These are phyloP conservation scores for Xylariaceae sp. DNA, from an alignment of 2,329 filamentous ascomycete genomes.

Conservation along the genomic window DNA sequence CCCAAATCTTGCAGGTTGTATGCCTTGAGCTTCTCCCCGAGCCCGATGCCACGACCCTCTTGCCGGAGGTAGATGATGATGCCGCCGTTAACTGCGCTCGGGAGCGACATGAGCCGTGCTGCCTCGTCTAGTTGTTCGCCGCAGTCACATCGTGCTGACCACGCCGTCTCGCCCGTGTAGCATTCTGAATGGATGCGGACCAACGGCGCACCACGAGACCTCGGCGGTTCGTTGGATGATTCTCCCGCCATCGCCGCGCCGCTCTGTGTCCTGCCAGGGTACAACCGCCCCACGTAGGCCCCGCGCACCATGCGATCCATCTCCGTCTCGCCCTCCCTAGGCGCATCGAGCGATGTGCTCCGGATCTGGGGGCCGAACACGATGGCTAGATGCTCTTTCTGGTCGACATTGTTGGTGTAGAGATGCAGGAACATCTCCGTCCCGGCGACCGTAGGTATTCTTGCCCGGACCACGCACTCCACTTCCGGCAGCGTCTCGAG, in stretches of 20 bases:
- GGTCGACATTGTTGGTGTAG: conserved; percentile 88
- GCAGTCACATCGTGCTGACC: conserved; percentile 96
- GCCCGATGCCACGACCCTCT: conserved; percentile 90
- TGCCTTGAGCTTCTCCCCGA: conserved; percentile 93
- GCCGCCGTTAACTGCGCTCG: conserved; percentile 61
- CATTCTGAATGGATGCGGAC: conserved; percentile 97
- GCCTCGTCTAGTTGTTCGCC: conserved; percentile 97
- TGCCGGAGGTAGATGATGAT: conserved; percentile 95
- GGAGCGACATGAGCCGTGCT: conserved; percentile 83
- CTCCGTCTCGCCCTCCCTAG: conserved; percentile 73
- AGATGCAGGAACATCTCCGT: conserved; percentile 97
- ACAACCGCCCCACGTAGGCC: conserved; percentile 84
- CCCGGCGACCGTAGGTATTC: conserved; percentile 87
- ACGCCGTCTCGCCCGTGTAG: conserved; percentile 97
- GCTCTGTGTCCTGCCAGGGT: conserved; percentile 77
- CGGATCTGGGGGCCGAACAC: conserved; percentile 89
- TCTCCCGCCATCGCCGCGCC: conserved; percentile 42
- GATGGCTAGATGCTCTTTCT: conserved; percentile 94
- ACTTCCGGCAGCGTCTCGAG: conserved; percentile 76
- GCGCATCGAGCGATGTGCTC: conserved; percentile 65
- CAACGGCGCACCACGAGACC: conserved; percentile 53
- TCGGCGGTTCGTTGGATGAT: conserved; percentile 8
- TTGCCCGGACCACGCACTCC: conserved; percentile 88
- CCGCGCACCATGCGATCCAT: conserved; percentile 90
- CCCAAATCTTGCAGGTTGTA: conserved; percentile 97